A percentile compares a stretch with the other conserved stretches of the same genome.
phyloP scores from a whole-genome alignment of 2,329 filamentous ascomycete species.

The Neonectria hederae region DNA sequence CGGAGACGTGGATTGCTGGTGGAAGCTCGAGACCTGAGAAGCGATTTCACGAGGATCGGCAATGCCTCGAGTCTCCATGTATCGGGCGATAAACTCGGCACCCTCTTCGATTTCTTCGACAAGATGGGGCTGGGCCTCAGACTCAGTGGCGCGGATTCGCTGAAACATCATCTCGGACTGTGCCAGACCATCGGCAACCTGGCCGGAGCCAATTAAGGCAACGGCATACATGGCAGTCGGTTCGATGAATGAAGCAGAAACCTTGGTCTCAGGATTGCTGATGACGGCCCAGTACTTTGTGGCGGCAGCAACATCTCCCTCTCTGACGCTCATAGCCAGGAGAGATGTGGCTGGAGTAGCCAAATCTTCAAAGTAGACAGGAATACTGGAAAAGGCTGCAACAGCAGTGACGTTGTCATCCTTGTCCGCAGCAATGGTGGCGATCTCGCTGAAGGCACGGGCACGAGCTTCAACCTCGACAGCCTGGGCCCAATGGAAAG shows the following conservation, averaged over 20 bases:
- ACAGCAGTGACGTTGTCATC: slow-evolving; percentile 75
- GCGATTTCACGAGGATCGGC: slow-evolving; percentile 63
- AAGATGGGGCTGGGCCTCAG: slow-evolving; percentile 63
- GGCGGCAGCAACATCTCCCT: slow-evolving; percentile 80
- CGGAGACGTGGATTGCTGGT: slow-evolving; percentile 60
- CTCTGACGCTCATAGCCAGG: slow-evolving; percentile 85
- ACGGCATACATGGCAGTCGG: slow-evolving; percentile 91
- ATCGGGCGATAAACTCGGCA: slow-evolving; percentile 72
- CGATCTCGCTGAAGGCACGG: slow-evolving; percentile 76
- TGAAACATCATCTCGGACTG: slow-evolving; percentile 89
- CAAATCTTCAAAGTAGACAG: slow-evolving; percentile 59
- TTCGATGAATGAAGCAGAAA: slow-evolving; percentile 77
- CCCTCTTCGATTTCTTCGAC: slow-evolving; percentile 88
- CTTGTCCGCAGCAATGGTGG: slow-evolving; percentile 80
- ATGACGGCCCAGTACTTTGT: slow-evolving; percentile 84
- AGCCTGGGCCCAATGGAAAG: slow-evolving; percentile 75
- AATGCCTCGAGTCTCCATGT: slow-evolving; percentile 66
- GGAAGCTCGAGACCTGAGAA: slow-evolving; percentile 56
- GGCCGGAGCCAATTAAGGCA: slow-evolving; percentile 85
- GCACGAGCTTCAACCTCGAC: slow-evolving; percentile 68
- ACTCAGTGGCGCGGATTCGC: slow-evolving; percentile 74
- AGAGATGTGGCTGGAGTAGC: slow-evolving; percentile 78
- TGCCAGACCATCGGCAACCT: slow-evolving; percentile 81
- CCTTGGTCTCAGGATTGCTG: slow-evolving; percentile 67
- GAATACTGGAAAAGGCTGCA: slow-evolving; percentile 70